Base-by-base conservation (phyloP, 768 basidiomycete genomes). In the Leccinum subtestaceum region DNA sequence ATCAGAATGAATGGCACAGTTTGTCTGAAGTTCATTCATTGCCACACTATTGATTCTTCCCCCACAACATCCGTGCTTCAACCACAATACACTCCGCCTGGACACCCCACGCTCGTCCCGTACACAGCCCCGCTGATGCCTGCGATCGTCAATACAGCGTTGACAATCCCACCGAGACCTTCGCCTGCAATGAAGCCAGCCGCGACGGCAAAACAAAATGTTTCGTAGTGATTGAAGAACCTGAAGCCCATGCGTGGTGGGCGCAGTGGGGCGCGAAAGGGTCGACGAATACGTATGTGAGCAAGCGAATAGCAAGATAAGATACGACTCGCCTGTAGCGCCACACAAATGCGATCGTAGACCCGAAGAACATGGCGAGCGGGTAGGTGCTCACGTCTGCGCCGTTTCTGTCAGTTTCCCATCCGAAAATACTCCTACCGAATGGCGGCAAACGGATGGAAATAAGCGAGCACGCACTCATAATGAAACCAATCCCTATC, bases 141-240 rank as follows among this genome's bases (percentile, higher is more conserved):
- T 1, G 67, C 73, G 34, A 73, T 73, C 47, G 70, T 67, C 23
- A 75, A 21, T 7, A 72, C 61, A 1, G 73, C 73, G 13, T 67
- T 74, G 21, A 70, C 67, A 40, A 75, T 74, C 12, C 73, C 73
- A 3, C 76, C 77, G 1, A 76, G 64, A 29, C 77, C 77, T 55
- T 78, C 76, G 8, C 77, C 77, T 4, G 75, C 76, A 49, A 78
- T 72, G 62, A 76, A 72, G 4, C 77, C 77, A 4, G 77, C 75
- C 11, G 77, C 75, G 25, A 77, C 36, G 13, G 76, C 70, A 51
- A 71, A 77, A 31, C 72, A 73, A 59, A 70, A 74, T 62, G 56
- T 54, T 4, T 66, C 31, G 17, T 66, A 66, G 51, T 57, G 54
- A 1, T 23, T 5, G 29, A 59, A 63, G 48, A 52, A 66, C 32